Percentiles rank a stretch among this genome's conserved stretches.
Evolutionary conservation across 129 eudicot genomes (phyloP).

Genomic region (Arctium lappa): DNA sequence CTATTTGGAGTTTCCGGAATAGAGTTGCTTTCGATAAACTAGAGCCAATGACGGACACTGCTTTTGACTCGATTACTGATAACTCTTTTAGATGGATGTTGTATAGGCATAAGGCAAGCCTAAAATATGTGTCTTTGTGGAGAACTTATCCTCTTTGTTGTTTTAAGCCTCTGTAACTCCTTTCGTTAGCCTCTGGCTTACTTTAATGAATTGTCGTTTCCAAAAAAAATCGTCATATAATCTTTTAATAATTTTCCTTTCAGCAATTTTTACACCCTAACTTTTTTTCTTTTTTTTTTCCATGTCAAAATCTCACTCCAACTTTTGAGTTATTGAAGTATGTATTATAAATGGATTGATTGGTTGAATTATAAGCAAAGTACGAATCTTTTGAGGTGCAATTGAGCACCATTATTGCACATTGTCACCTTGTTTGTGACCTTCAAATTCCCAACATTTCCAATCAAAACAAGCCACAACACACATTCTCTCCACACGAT

Average conservation of each 20-base stretch:
- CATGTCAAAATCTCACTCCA: slow-evolving; percentile 9
- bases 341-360: slow-evolving; percentile 19
- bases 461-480: slow-evolving; percentile 15
- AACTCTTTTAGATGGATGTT: no score
- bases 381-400: slow-evolving; percentile 32
- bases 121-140: no score
- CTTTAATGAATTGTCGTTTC: no score
- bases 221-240: neutral
- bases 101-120: no score
- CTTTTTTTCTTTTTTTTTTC: neutral
- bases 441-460: slow-evolving; percentile 36
- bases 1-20: no score
- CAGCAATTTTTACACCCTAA: neutral
- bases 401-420: slow-evolving; percentile 36
- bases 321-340: slow-evolving; percentile 30
- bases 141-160: no score
- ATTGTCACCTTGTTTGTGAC: slow-evolving; percentile 13
- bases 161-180: no score
- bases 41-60: no score
- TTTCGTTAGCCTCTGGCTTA: no score
- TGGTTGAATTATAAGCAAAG: slow-evolving; percentile 29
- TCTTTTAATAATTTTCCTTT: neutral
- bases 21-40: no score
- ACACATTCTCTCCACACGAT: neutral
- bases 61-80: no score